phyloP scores from a whole-genome alignment of 2,329 filamentous ascomycete genomes.

The Cladosporium sp. region DNA sequence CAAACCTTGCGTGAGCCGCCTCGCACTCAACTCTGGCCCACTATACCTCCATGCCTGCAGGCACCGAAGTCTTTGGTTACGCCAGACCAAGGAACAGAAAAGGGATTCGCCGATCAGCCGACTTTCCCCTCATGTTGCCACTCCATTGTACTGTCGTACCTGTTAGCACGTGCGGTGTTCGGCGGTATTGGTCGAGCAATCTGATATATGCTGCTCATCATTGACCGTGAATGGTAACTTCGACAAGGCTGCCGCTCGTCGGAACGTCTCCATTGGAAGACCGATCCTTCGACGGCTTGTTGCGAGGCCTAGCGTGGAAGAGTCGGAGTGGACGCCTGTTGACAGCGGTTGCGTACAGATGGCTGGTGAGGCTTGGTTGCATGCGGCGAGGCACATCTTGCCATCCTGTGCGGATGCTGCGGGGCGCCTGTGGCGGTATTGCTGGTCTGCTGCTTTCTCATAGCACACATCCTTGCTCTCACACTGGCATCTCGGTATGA shows the following conservation, averaged over 20 bases:
- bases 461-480: too few species aligned
- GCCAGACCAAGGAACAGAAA: neutral
- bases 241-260: neutral
- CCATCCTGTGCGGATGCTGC: neutral
- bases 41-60: neutral
- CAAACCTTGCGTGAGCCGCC: conserved; percentile 7
- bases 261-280: neutral
- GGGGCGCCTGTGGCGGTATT: neutral
- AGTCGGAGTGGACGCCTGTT: neutral
- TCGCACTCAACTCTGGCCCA: conserved; percentile 1
- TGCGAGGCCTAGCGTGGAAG: neutral
- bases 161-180: neutral
- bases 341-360: neutral
- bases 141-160: neutral
- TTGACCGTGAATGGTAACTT: neutral
- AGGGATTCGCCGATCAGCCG: neutral
- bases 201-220: conserved; percentile 5
- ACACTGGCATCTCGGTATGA: too few species aligned
- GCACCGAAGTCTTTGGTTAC: neutral
- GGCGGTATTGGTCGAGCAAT: neutral
- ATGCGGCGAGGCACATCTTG: neutral
- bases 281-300: neutral
- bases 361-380: neutral
- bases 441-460: neutral
- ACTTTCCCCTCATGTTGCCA: neutral